Evolutionary conservation across 2,329 filamentous ascomycete genomes (phyloP), one percentile per base, ranked within the genome.

Genomic region (Gaeumannomyces sp.): DNA sequence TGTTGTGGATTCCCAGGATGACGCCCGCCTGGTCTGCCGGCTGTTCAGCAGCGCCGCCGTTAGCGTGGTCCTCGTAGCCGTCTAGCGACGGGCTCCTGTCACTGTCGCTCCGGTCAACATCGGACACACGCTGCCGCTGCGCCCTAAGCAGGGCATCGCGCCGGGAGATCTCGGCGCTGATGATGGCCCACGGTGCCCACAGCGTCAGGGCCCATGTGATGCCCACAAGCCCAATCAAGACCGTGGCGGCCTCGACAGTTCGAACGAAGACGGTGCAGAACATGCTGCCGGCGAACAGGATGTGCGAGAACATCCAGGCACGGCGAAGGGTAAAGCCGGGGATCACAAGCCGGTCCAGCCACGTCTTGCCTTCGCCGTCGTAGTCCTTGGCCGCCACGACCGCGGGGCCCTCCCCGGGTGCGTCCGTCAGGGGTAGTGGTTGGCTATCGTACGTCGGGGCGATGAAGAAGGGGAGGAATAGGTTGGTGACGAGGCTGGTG

Each of bases 151-250:
- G 68, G 57, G 89, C 87, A 73, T 97, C 91, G 7, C 92, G 88
- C 66, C 89, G 90, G 67, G 90, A 91, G 67, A 98, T 93, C 75
- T 98, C 94, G 6, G 92, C 92, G 60, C 92, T 93, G 29, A 98
- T 97, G 70, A 98, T 90, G 56, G 94, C 93, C 79, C 94, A 98
- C 0, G 94, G 94, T 0, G 93, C 94, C 94, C 94, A 98, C 31
- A 96, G 85, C 2, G 93, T 93, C 71, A 97, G 80, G 28, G 93
- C 93, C 94, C 94, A 98, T 1, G 92, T 93, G 66, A 98, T 87
- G 45, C 94, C 94, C 61, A 96, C 88, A 29, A 95, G 79, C 1
- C 88, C 91, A 65, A 97, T 89, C 45, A 97, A 83, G 1, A 86
- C 81, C 0, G 91, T 96, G 1, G 91, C 94, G 13, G 83, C 85